Conservation (phyloP, 345 rosid genomes). For the sweet orange (Citrus sinensis) region DVS_A1.0 CM039164.1:15765001-15765500, state of each 20-base stretch:
- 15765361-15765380: conserved; percentile 89
- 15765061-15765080: not conserved
- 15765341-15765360: conserved; percentile 60
- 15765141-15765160: conserved; percentile 9
- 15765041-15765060: conserved; percentile 4
- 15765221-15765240: conserved; percentile 84
- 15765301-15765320: conserved; percentile 91
- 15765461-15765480: conserved; percentile 93
- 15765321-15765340: conserved; percentile 70
- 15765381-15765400: conserved; percentile 80
- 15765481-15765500: conserved; percentile 98
- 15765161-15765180: not conserved
- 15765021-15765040: not conserved
- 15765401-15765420: conserved; percentile 74
- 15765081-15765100: not conserved
- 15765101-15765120: not conserved
- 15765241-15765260: conserved; percentile 98
- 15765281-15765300: conserved; percentile 83
- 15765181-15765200: conserved; percentile 42
- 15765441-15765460: conserved; percentile 91
- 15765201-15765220: conserved; percentile 92
- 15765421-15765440: conserved; percentile 75
- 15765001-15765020: not conserved
- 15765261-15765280: conserved; percentile 96
- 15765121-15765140: not conserved